These are phyloP conservation scores for Cotoneaster glaucophyllus DNA, from an alignment of 306 rosid species.

Conservation along the genomic window DNA sequence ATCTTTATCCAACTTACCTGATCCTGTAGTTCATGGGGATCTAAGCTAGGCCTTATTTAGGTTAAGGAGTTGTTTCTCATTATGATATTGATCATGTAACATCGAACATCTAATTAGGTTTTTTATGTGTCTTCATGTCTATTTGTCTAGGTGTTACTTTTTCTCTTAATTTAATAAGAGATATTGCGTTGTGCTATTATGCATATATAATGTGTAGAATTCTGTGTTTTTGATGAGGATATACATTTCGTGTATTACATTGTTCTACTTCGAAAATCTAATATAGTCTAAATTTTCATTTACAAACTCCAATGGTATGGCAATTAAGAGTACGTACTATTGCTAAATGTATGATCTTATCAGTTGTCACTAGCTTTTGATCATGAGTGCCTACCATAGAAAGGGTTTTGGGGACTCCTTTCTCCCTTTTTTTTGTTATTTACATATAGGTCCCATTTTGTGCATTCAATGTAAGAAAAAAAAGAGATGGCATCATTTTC, in stretches of 20 bases:
- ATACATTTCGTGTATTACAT: too few species aligned
- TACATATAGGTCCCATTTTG: neutral
- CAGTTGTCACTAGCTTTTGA: neutral
- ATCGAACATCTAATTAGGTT: neutral
- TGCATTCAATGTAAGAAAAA: neutral
- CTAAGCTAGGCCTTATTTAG: neutral
- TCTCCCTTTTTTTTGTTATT: neutral
- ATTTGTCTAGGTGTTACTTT: too few species aligned
- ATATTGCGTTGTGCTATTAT: too few species aligned
- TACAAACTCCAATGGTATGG: too few species aligned
- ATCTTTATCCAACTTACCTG: neutral
- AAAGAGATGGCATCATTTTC: slow-evolving; percentile 4
- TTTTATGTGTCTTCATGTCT: too few species aligned
- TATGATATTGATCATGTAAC: neutral
- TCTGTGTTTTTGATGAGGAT: too few species aligned
- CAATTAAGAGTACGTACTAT: too few species aligned
- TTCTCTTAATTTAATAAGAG: too few species aligned
- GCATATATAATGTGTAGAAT: too few species aligned
- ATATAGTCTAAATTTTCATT: too few species aligned
- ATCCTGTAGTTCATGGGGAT: neutral
- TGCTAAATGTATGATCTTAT: neutral
- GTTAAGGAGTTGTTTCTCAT: neutral
- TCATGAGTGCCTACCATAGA: neutral
- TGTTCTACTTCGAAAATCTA: too few species aligned
- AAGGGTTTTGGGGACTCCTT: neutral